Evolutionary conservation across 2,329 filamentous ascomycete species (phyloP), one percentile per base, ranked within the genome.

Genomic region (Trichoderma atrobrunneum): DNA sequence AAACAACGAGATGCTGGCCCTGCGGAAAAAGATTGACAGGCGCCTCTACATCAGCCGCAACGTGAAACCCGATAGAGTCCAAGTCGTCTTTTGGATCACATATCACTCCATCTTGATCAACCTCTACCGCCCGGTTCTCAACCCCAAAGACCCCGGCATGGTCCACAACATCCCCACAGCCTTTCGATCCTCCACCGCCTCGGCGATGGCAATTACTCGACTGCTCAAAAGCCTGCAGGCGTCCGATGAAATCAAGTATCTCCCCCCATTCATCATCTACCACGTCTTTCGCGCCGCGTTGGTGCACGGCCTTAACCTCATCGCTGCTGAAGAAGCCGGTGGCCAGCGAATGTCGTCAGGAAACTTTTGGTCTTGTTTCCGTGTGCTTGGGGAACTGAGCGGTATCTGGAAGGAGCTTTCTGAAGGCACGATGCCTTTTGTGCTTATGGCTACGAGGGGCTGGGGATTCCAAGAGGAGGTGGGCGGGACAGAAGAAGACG

Each of bases 51-150:
- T 72, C 18, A 61, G 62, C 26, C 70, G 70, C 5, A 72, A 51
- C 30, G 21, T 26, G 3, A 67, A 67, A 24, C 62, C 70, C 7
- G 26, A 67, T 14, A 66, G 51, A n/a, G 43, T 57, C 36, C 70
- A 72, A 11, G 30, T 72, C 3, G 70, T 66, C 36, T 72, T 72
- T 28, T 72, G 70, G 70, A 72, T 72, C 24, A 66, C 70, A 28
- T 72, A 72, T 18, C 70, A 72, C 62, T 59, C 61, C 34, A 36
- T 48, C 21, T 28, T 66, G 7, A 72, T 66, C 62, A 72, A 60
- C 28, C 62, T 72, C 12, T 56, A 72, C 21, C 70, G 70, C 0
- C 70, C 70, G 4, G 18, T 60, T 7, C 39, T 72, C 32, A 51
- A 72, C 21, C 70, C 70, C 7, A 21, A 18, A 6, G 56, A 66